These are phyloP conservation scores for Microascus cirrosus DNA, from an alignment of 2,329 filamentous ascomycete species.

Conservation along the genomic window DNA sequence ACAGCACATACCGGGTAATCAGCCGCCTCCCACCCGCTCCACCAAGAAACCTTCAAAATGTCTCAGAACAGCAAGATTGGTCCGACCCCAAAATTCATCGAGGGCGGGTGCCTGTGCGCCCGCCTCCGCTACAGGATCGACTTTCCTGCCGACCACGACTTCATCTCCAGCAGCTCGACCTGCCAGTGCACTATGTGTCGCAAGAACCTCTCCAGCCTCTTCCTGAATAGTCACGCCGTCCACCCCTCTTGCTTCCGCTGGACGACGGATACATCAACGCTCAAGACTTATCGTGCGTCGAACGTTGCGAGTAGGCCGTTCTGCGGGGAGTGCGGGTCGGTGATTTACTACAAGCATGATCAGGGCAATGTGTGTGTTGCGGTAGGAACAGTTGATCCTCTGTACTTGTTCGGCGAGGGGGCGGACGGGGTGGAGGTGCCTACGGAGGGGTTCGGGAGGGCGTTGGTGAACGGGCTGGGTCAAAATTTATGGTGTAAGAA, in stretches of 20 bases:
- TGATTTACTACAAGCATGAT: slow-evolving; percentile 31
- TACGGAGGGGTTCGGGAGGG: slow-evolving; percentile 20
- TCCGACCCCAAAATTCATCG: slow-evolving; percentile 21
- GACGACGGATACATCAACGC: slow-evolving; percentile 16
- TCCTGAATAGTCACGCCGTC: slow-evolving; percentile 28
- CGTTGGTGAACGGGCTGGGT: slow-evolving; percentile 22
- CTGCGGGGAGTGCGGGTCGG: slow-evolving; percentile 35
- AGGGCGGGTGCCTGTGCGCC: slow-evolving; percentile 40
- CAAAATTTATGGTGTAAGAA: slow-evolving; percentile 30
- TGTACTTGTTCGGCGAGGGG: slow-evolving; percentile 18
- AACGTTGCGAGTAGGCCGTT: slow-evolving; percentile 30
- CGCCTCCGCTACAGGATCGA: slow-evolving; percentile 34
- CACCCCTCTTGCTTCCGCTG: slow-evolving; percentile 22
- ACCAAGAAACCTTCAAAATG: background rate
- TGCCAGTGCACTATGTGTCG: slow-evolving; percentile 48
- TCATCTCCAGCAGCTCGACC: slow-evolving; percentile 27
- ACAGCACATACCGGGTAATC: background rate
- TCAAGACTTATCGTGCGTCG: slow-evolving; percentile 28
- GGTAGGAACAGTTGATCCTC: slow-evolving; percentile 32
- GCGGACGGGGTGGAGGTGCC: background rate
- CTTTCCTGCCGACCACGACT: slow-evolving; percentile 33
- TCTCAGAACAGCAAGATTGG: background rate
- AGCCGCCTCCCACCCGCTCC: background rate
- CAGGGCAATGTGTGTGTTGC: slow-evolving; percentile 18
- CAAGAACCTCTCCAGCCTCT: slow-evolving; percentile 34